Conservation (phyloP, 2,329 filamentous ascomycete genomes). For the Lachnellula arida region DNA sequence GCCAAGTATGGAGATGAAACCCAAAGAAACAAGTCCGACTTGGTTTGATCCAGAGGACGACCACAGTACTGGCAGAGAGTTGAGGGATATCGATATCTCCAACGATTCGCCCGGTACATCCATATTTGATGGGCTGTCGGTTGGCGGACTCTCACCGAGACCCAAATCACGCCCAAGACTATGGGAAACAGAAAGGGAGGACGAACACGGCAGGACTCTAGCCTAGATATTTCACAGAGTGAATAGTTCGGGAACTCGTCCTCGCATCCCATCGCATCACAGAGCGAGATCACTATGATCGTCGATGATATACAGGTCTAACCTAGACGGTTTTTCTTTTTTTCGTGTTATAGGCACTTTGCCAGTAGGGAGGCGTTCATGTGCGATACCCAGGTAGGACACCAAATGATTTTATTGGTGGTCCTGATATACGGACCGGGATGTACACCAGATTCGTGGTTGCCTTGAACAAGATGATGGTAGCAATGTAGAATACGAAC, state of each 20-base stretch:
- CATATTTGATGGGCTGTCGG: slow-evolving; percentile 15
- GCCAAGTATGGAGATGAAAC: slow-evolving; percentile 16
- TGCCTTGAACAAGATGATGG: neutral
- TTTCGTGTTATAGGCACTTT: slow-evolving; percentile 13
- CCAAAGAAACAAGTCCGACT: slow-evolving; percentile 15
- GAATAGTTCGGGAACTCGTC: neutral
- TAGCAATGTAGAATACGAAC: neutral
- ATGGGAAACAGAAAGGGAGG: slow-evolving; percentile 16
- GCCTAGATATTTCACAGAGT: slow-evolving; percentile 1
- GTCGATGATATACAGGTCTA: neutral
- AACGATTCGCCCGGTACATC: slow-evolving; percentile 22
- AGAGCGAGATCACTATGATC: neutral
- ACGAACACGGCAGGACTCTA: slow-evolving; percentile 14
- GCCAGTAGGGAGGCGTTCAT: slow-evolving; percentile 22
- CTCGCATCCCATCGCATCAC: neutral
- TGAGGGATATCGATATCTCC: slow-evolving; percentile 9
- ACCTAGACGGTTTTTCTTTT: slow-evolving; percentile 5
- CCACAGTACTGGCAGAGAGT: slow-evolving; percentile 9
- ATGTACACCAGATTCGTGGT: slow-evolving; percentile 10
- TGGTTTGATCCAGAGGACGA: slow-evolving; percentile 27
- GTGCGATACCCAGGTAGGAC: slow-evolving; percentile 14
- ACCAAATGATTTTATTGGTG: neutral
- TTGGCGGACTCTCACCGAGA: slow-evolving; percentile 23
- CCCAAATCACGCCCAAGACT: slow-evolving; percentile 20
- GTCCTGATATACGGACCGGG: neutral